Conservation (phyloP, 345 rosid species). For the Gossypium australe region DNA sequence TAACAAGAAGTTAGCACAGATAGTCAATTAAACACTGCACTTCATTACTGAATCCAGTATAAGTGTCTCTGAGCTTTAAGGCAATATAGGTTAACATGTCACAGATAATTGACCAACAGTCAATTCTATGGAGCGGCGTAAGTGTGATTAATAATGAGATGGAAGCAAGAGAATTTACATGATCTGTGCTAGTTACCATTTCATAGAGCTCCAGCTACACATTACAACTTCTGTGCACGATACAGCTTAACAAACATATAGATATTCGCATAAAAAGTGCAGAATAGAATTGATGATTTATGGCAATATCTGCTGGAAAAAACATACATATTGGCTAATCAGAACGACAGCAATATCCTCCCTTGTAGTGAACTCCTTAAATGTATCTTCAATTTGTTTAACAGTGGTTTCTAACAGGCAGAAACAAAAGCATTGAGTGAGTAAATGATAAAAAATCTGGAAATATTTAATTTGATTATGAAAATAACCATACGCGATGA, state of each 20-base stretch:
- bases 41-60: neutral
- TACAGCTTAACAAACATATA: neutral
- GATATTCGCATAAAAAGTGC: neutral
- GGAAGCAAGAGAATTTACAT: neutral
- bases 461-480: neutral
- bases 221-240: neutral
- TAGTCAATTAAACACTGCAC: neutral
- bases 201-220: neutral
- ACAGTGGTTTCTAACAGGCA: constrained; percentile 63
- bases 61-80: neutral
- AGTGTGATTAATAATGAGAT: neutral
- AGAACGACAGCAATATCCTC: constrained; percentile 44
- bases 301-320: neutral
- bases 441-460: neutral
- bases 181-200: neutral
- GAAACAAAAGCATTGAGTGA: neutral
- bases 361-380: constrained; percentile 72
- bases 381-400: constrained; percentile 78
- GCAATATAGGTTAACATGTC: neutral
- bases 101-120: neutral
- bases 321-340: constrained; percentile 58
- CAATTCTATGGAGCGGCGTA: neutral
- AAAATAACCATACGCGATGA: neutral
- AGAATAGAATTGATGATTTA: neutral
- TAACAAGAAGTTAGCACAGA: neutral